Base-by-base conservation (phyloP, 208 protist species). In the Leishmania lainsoni region DNA sequence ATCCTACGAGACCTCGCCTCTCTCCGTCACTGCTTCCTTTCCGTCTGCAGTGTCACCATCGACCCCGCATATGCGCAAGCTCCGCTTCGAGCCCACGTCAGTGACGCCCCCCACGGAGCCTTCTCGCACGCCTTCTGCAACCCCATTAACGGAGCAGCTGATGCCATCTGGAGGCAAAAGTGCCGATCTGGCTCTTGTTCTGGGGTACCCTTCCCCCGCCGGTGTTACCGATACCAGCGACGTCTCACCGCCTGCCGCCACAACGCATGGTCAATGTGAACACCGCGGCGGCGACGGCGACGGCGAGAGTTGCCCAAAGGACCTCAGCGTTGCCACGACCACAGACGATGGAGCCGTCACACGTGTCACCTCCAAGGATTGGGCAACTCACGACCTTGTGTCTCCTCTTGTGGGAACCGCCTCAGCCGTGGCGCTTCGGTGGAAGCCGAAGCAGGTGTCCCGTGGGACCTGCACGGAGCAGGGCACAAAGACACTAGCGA, bases 401-500 rank as follows among this genome's bases (percentile, higher is more conserved):
- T 54, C 85, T 32, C 74, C 45, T 52, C 42, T 73, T 48, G 14
- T 26, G 45, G 35, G 35, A 17, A 10, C 56, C 73, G 39, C 32
- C 54, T 35, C 73, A 35, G 73, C 56, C 22, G 35, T 42, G 45
- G 20, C 61, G 8, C 80, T 86, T 22, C 80, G 68, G 76, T 90
- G 86, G 86, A 78, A 74, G 12, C 76, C 82, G 26, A 94, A 91
- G 78, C 84, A 77, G 42, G 74, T 94, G 32, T 91, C 90, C 1
- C 87, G 86, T 12, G 86, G 83, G 56, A 90, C 87, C 14, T 68
- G 77, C 61, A 88, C 88, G 22, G 78, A 85, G 76, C 29, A 17
- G 20, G 68, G 22, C 54, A 75, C 45, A 66, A 26, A 54, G 74
- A 49, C 61, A 2, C 61, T n/a, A 75, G 49, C 68, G 75, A 16